A percentile compares a stretch with the other conserved stretches of the same genome.
Conservation (phyloP, 768 basidiomycete species). For the Pleurotus cornucopiae region DNA sequence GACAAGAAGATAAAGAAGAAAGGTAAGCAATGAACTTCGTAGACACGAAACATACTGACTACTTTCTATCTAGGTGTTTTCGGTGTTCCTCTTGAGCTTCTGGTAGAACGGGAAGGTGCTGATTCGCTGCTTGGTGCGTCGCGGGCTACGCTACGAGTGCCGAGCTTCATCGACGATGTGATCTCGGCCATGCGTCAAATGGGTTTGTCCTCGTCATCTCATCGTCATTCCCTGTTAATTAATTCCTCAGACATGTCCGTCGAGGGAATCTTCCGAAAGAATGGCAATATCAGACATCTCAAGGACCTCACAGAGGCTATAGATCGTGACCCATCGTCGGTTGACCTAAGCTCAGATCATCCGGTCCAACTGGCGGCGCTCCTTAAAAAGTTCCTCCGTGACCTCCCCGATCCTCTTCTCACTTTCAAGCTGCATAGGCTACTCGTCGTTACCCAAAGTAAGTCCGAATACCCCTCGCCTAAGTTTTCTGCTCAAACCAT, state of each 20-base stretch:
- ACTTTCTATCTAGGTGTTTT: constrained; percentile 65
- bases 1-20: constrained; percentile 93
- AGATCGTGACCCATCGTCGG: constrained; percentile 88
- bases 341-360: constrained; percentile 92
- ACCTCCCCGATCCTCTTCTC: constrained; percentile 93
- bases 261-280: constrained; percentile 98
- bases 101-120: constrained; percentile 93
- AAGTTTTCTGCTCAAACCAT: no score
- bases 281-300: constrained; percentile 92
- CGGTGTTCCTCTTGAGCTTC: constrained; percentile 84
- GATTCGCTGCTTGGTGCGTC: constrained; percentile 93
- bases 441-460: constrained; percentile 85
- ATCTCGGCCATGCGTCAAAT: constrained; percentile 98
- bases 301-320: constrained; percentile 90
- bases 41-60: constrained; percentile 23
- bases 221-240: constrained; percentile 8
- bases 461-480: constrained; percentile 24
- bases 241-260: constrained; percentile 84
- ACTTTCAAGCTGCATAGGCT: constrained; percentile 91
- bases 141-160: constrained; percentile 78
- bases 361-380: constrained; percentile 96
- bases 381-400: constrained; percentile 94
- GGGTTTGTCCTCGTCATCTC: constrained; percentile 48
- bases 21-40: constrained; percentile 35
- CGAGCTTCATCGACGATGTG: constrained; percentile 97